Evolutionary conservation across 2,329 filamentous ascomycete genomes (phyloP), one percentile per base, ranked within the genome.

Genomic region (Aspergillus phoenicis): DNA sequence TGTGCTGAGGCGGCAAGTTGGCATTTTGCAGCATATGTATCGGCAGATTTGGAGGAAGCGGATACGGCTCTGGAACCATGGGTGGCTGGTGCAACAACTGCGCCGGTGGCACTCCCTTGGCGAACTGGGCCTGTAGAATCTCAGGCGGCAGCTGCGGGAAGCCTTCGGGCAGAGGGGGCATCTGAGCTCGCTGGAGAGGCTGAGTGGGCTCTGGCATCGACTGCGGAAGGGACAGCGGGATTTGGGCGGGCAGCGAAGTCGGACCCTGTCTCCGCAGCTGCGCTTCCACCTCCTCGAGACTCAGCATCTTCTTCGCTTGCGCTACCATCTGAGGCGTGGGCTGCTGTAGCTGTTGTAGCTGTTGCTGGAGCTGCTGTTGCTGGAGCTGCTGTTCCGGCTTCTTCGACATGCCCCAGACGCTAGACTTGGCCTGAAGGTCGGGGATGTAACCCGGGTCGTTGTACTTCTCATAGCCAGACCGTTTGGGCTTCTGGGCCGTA

Each of bases 221-320:
- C 30, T 69, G 71, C 13, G 71, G 70, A 38, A 73, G 64, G 4
- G 73, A 69, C 36, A 73, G 65, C 6, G 71, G 65, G 28, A 70
- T 68, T 30, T 70, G 62, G 24, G 64, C 41, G 57, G 66, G 59
- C 54, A 66, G 51, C 60, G 72, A 64, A 13, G 68, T 70, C 26
- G 66, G 60, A 57, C 86, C 79, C 67, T 93, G 89, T 36, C 85
- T 83, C 62, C 91, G 87, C 89, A 99, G 93, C 65, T 92, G 89
- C 57, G 94, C 94, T 79, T 99, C 95, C 20, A 99, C 93, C 80
- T 99, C 95, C 75, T 98, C 95, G 71, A 99, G 77, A 70, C 92
- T 98, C 90, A 99, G 89, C 79, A 97, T 89, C 81, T 93, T 97
- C 71, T 88, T 87, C 45, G 83, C 70, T 51, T 80, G 75, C n/a